Conservation (phyloP, 768 basidiomycete species). For the Peribolospora baueri region DNA sequence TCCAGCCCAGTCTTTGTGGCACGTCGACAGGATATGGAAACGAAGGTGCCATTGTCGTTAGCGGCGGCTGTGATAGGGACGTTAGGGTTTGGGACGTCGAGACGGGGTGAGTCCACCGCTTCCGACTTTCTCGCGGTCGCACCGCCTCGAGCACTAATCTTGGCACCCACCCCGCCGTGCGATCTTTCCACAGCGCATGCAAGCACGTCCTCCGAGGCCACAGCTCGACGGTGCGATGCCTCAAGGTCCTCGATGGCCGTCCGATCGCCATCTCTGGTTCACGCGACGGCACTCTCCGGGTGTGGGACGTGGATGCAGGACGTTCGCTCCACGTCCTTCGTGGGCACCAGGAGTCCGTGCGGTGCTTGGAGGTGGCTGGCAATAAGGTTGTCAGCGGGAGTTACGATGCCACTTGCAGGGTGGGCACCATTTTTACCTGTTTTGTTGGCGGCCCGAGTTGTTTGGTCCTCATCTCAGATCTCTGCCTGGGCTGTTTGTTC, state of each 20-base stretch:
- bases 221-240: constrained; percentile 68
- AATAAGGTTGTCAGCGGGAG: constrained; percentile 68
- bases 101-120: constrained; percentile 36
- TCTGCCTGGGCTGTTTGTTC: not conserved
- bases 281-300: constrained; percentile 57
- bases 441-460: not conserved
- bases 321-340: constrained; percentile 28
- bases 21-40: constrained; percentile 77
- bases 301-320: constrained; percentile 82
- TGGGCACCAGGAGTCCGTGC: constrained; percentile 59
- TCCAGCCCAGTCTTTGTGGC: constrained; percentile 28
- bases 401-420: constrained; percentile 70
- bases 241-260: constrained; percentile 61
- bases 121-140: not conserved
- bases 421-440: constrained; percentile 21
- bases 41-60: constrained; percentile 54
- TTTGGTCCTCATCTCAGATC: not conserved
- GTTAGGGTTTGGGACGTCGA: constrained; percentile 79
- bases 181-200: constrained; percentile 26
- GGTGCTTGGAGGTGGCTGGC: constrained; percentile 71
- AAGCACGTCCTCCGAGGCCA: constrained; percentile 63
- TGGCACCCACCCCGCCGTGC: not conserved
- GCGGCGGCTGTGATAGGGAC: constrained; percentile 76
- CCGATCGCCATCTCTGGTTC: constrained; percentile 79
- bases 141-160: not conserved